Percentiles rank a stretch among this genome's conserved stretches.
These are phyloP conservation scores for Hypsizygus ulmarius DNA, from an alignment of 1,284 basidiomycete species.

Conservation along the genomic window DNA sequence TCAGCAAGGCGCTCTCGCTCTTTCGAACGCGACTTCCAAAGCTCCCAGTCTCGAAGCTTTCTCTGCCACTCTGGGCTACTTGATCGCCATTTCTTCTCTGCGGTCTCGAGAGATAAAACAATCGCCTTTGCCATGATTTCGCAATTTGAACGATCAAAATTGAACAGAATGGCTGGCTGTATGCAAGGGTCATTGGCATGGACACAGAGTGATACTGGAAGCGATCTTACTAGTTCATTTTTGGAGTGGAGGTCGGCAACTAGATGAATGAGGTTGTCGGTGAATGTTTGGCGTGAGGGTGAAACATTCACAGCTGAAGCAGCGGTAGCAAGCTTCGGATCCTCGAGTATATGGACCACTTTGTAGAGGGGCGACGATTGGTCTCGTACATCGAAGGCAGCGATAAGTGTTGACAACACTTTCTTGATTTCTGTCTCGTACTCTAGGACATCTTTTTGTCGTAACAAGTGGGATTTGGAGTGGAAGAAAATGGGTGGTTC, in stretches of 20 bases:
- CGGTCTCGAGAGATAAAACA: slow-evolving; percentile 31
- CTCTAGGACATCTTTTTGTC: slow-evolving; percentile 55
- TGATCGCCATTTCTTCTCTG: slow-evolving; percentile 51
- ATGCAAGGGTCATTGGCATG: slow-evolving; percentile 10
- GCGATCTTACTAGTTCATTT: slow-evolving; percentile 47
- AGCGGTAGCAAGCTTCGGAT: slow-evolving; percentile 30
- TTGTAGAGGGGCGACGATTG: slow-evolving; percentile 33
- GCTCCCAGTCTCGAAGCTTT: slow-evolving; percentile 51
- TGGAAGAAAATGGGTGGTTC: slow-evolving; percentile 49
- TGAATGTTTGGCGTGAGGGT: slow-evolving; percentile 32
- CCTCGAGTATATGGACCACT: slow-evolving; percentile 43
- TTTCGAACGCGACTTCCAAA: slow-evolving; percentile 45
- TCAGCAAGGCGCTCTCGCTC: slow-evolving; percentile 41
- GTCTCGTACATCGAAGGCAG: slow-evolving; percentile 36
- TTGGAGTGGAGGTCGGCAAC: slow-evolving; percentile 52
- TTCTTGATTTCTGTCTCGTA: slow-evolving; percentile 57
- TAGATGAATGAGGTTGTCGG: slow-evolving; percentile 45
- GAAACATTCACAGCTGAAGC: slow-evolving; percentile 28
- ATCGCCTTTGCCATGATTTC: slow-evolving; percentile 50
- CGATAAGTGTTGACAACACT: slow-evolving; percentile 39
- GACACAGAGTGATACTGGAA: neutral
- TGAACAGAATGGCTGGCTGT: slow-evolving; percentile 66
- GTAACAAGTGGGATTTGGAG: slow-evolving; percentile 34
- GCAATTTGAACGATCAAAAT: slow-evolving; percentile 58
- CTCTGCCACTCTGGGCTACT: slow-evolving; percentile 46